Evolutionary conservation across 495 filamentous ascomycete species (phyloP).

Genomic region (Penicillium arizonense): DNA sequence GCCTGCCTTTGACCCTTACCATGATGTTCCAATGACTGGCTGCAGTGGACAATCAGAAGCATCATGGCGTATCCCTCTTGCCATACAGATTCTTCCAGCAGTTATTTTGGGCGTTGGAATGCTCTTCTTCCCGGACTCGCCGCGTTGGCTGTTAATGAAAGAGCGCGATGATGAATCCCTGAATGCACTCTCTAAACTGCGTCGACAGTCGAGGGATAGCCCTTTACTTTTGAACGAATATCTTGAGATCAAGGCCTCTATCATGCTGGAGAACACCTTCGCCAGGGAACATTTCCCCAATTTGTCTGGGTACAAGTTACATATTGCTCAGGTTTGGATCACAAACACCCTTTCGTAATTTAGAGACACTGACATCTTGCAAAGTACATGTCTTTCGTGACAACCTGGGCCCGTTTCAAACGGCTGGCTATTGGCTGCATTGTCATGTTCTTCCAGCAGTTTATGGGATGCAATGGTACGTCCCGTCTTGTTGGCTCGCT

Average conservation of each 20-base stretch:
- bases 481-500: background rate
- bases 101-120: constrained; percentile 65
- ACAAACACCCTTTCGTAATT: background rate
- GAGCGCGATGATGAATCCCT: constrained; percentile 69
- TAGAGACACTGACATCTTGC: background rate
- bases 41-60: constrained; percentile 59
- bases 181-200: constrained; percentile 64
- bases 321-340: constrained; percentile 30
- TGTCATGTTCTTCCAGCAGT: constrained; percentile 81
- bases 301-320: constrained; percentile 54
- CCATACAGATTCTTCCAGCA: constrained; percentile 60
- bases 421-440: constrained; percentile 73
- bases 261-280: constrained; percentile 75
- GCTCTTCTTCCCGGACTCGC: constrained; percentile 78
- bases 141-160: constrained; percentile 76
- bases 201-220: constrained; percentile 47
- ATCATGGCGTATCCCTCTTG: constrained; percentile 67
- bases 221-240: constrained; percentile 73
- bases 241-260: constrained; percentile 78
- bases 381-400: constrained; percentile 65
- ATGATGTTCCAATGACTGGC: constrained; percentile 38
- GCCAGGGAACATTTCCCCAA: constrained; percentile 69
- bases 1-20: constrained; percentile 39
- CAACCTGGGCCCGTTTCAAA: constrained; percentile 70
- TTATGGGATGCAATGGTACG: constrained; percentile 56